Evolutionary conservation across 2,329 filamentous ascomycete genomes (phyloP).

Genomic region (Berkeleyomyces rouxiae): DNA sequence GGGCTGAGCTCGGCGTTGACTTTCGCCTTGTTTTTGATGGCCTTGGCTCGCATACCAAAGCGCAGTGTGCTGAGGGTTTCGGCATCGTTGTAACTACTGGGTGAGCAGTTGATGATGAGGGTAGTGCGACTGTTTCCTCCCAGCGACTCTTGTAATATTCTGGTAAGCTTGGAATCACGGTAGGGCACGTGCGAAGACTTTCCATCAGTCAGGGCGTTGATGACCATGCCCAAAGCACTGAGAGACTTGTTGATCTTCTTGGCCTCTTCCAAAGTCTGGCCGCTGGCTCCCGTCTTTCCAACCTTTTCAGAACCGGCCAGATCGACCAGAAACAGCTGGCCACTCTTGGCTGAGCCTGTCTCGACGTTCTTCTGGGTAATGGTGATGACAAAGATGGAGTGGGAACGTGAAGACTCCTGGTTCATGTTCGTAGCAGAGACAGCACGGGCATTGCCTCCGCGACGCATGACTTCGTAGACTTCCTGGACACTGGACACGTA

Average conservation of each 20-base stretch:
- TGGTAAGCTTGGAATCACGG: conserved; percentile 92
- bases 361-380: conserved; percentile 96
- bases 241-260: conserved; percentile 99
- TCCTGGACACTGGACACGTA: conserved; percentile 93
- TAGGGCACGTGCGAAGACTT: conserved; percentile 95
- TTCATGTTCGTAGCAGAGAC: conserved; percentile 99
- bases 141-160: conserved; percentile 90
- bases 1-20: conserved; percentile 96
- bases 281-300: conserved; percentile 93
- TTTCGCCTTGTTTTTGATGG: conserved; percentile 99
- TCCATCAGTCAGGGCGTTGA: conserved; percentile 90
- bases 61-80: conserved; percentile 85
- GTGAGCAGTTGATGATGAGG: conserved; percentile 97
- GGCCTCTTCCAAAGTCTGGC: conserved; percentile 91
- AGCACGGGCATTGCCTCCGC: conserved; percentile 76
- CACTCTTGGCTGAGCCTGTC: conserved; percentile 88
- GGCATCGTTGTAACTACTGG: conserved; percentile 91
- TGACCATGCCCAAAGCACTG: conserved; percentile 96
- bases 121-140: conserved; percentile 98
- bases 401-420: conserved; percentile 90
- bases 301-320: conserved; percentile 97
- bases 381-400: conserved; percentile 95
- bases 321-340: conserved; percentile 93
- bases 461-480: conserved; percentile 91
- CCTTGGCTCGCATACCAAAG: conserved; percentile 92